Evolutionary conservation across 2,329 filamentous ascomycete species (phyloP), one percentile per base, ranked within the genome.

Genomic region (Fusarium clavum): DNA sequence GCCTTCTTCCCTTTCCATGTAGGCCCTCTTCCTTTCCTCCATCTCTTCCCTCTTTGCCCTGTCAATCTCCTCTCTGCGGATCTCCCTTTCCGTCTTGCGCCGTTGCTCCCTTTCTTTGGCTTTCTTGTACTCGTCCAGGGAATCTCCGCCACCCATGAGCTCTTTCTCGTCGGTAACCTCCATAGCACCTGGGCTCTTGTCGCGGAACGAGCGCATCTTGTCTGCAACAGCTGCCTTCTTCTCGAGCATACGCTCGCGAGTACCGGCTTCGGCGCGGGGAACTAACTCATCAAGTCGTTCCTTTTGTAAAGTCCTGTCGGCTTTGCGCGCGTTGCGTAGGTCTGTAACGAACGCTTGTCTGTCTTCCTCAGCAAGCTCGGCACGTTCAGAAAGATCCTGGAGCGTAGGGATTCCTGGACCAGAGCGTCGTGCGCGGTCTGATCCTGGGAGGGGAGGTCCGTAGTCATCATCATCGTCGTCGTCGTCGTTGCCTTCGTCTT

Each of bases 21-120:
- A 91, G 70, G 87, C 89, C 73, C 86, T 84, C 54, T 94, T 77
- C 73, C 90, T 87, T 82, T 94, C 92, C 77, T 97, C 93, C 72
- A 94, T 85, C 84, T 98, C 94, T 48, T 90, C 94, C 64, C 86
- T 85, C 76, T 89, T 88, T 13, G 93, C 93, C 75, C 94, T 82
- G 66, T 92, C 81, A 61, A 94, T 86, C 81, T 97, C 94, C 79
- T 98, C 94, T 75, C 92, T 87, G 63, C 93, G 82, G 18, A 96
- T 82, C 84, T 98, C 94, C 55, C 94, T 81, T 79, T 97, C 94
- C 73, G 90, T 93, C 85, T 95, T 97, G 81, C 91, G 91, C 73
- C 87, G 83, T 81, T 93, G 88, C 73, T 89, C 84, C 61, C 84
- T 87, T 71, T 88, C 87, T 79, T 91, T 88, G 77, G 87, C 82